Conservation (phyloP, 129 eudicot species). For the Calendula officinalis region DNA sequence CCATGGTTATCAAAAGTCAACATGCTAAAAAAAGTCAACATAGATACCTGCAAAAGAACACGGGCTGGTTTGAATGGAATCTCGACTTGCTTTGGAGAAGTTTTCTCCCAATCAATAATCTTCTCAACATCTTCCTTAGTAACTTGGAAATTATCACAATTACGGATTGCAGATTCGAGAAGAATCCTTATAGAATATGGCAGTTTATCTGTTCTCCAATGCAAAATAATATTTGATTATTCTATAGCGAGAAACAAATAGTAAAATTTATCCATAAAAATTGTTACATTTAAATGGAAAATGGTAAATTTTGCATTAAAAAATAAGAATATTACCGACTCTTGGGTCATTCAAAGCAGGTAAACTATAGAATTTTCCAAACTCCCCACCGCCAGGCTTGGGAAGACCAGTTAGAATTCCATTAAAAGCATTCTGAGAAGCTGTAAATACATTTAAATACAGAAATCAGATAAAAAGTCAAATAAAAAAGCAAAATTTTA, state of each 20-base stretch:
- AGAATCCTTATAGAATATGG: constrained; percentile 91
- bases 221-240: constrained; percentile 7
- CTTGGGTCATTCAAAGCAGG: constrained; percentile 94
- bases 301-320: neutral
- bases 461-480: constrained; percentile 3
- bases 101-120: constrained; percentile 88
- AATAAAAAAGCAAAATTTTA: neutral
- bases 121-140: constrained; percentile 88
- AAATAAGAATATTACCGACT: constrained; percentile 43
- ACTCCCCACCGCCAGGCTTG: constrained; percentile 94
- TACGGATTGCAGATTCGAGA: constrained; percentile 85
- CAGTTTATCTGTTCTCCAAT: constrained; percentile 59
- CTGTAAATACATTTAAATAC: constrained; percentile 39
- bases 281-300: too few relatives aligned
- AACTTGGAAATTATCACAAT: constrained; percentile 92
- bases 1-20: neutral
- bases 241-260: neutral
- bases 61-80: constrained; percentile 98
- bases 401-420: constrained; percentile 78
- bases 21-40: constrained; percentile 5
- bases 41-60: constrained; percentile 77
- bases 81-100: constrained; percentile 84
- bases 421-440: constrained; percentile 72
- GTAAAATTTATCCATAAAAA: neutral
- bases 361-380: constrained; percentile 87